A percentile compares a stretch with the other conserved stretches of the same genome.
Evolutionary conservation across 176 grass and related monocot genomes (phyloP).

Genomic region (Musa beccarii): DNA sequence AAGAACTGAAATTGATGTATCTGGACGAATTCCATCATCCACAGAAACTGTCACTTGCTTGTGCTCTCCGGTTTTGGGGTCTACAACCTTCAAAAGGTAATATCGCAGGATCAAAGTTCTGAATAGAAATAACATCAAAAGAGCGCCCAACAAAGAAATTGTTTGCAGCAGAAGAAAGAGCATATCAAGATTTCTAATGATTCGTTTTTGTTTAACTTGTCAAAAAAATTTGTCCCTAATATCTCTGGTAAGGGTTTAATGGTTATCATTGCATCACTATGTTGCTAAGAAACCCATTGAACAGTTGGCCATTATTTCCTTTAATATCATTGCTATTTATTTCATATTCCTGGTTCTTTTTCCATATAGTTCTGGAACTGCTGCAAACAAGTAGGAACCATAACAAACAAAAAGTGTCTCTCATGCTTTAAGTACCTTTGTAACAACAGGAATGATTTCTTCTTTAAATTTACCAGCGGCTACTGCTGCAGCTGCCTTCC

Average conservation of each 20-base stretch:
- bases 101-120: slow-evolving; percentile 5
- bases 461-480: slow-evolving; percentile 85
- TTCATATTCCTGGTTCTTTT: background rate
- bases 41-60: slow-evolving; percentile 51
- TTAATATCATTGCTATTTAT: background rate
- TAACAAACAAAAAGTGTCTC: background rate
- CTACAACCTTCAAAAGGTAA: slow-evolving; percentile 43
- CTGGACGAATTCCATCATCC: slow-evolving; percentile 77
- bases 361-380: background rate
- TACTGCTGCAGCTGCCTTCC: slow-evolving; percentile 54
- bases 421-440: slow-evolving; percentile 36
- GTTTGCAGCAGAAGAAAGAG: background rate
- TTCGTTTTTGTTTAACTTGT: background rate
- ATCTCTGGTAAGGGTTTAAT: background rate
- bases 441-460: slow-evolving; percentile 84
- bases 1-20: slow-evolving; percentile 57
- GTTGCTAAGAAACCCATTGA: background rate
- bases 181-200: background rate
- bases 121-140: background rate
- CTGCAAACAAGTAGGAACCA: background rate
- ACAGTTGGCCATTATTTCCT: background rate
- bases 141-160: background rate
- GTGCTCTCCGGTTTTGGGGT: slow-evolving; percentile 77
- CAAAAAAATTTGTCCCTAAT: background rate
- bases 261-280: background rate